phyloP scores from a whole-genome alignment of 2,329 filamentous ascomycete species.

The Microcyclospora tardicrescens region DNA sequence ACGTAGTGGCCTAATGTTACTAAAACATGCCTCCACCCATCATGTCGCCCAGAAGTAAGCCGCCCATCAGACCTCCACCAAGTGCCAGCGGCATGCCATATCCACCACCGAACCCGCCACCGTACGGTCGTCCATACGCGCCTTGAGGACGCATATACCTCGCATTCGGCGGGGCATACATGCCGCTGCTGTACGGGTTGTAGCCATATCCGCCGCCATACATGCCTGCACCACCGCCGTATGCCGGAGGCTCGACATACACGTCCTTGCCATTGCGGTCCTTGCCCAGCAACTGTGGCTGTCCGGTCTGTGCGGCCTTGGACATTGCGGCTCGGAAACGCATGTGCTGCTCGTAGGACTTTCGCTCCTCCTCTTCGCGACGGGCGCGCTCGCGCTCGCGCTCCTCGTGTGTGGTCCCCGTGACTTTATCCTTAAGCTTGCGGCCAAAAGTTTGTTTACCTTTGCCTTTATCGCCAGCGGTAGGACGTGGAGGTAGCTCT shows the following conservation, averaged over 20 bases:
- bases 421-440: slow-evolving; percentile 48
- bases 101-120: slow-evolving; percentile 24
- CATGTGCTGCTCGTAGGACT: slow-evolving; percentile 41
- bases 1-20: too few relatives aligned
- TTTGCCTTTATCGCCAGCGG: slow-evolving; percentile 19
- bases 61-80: slow-evolving; percentile 34
- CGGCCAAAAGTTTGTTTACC: slow-evolving; percentile 33
- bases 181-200: slow-evolving; percentile 21
- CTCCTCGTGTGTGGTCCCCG: slow-evolving; percentile 43
- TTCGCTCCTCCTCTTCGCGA: slow-evolving; percentile 38
- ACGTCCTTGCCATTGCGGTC: slow-evolving; percentile 42
- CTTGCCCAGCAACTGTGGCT: slow-evolving; percentile 43
- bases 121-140: slow-evolving; percentile 34
- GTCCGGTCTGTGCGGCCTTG: slow-evolving; percentile 39
- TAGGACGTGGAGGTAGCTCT: slow-evolving; percentile 12
- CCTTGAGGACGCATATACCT: slow-evolving; percentile 36
- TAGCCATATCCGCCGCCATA: slow-evolving; percentile 22
- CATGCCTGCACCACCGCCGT: slow-evolving; percentile 13
- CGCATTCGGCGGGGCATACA: slow-evolving; percentile 36
- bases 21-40: not conserved
- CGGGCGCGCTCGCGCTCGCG: slow-evolving; percentile 34
- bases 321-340: slow-evolving; percentile 39
- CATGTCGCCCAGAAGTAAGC: slow-evolving; percentile 20
- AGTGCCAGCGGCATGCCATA: slow-evolving; percentile 36
- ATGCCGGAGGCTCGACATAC: slow-evolving; percentile 42